Base-by-base conservation (phyloP, 2,329 filamentous ascomycete species). In the Cercospora sesami region DNA sequence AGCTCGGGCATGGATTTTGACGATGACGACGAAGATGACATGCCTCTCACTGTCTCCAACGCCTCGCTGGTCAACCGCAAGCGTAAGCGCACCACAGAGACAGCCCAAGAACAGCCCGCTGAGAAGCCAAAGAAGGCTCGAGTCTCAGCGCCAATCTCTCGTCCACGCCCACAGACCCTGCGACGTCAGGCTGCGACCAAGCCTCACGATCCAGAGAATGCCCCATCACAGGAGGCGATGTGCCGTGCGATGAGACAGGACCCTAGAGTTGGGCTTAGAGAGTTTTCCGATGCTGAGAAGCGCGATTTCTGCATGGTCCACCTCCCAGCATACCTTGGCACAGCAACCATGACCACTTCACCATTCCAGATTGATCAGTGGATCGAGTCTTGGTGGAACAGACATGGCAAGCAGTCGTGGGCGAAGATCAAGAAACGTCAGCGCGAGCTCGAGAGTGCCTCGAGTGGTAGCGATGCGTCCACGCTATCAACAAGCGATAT, bases 311-410 rank as follows among this genome's bases (percentile, higher is more conserved):
- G 55, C 18, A 36, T 36, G 18, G n/a, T 36, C 5, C 30, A 59
- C 30, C 31, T 59, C 7, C 55, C 55, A 8, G 9, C n/a, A 9
- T 31, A 36, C 18, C n/a, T 59, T 36, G 55, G 55, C 55, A 36
- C 16, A 14, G 55, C 18, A 4, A 59, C 28, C 55, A 59, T 36
- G 28, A 36, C 30, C 16, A 59, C 55, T 5, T 59, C 55, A n/a
- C 55, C 55, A n/a, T 36, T 18, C 31, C 55, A 59, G 18, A 23
- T 59, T 4, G 55, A 59, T 9, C 28, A 33, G 9, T 59, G 31
- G 28, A 36, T 59, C 30, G 28, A 59, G 55, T 59, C 55, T 59
- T 59, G 55, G 55, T 59, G 55, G 55, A 59, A 36, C 18, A 12
- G 28, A 5, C 28, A 33, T 5, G 55, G 55, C 18, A 59, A 59